Evolutionary conservation across 1,284 basidiomycete genomes (phyloP), one percentile per base, ranked within the genome.

Genomic region (Sanghuangporus baumii): DNA sequence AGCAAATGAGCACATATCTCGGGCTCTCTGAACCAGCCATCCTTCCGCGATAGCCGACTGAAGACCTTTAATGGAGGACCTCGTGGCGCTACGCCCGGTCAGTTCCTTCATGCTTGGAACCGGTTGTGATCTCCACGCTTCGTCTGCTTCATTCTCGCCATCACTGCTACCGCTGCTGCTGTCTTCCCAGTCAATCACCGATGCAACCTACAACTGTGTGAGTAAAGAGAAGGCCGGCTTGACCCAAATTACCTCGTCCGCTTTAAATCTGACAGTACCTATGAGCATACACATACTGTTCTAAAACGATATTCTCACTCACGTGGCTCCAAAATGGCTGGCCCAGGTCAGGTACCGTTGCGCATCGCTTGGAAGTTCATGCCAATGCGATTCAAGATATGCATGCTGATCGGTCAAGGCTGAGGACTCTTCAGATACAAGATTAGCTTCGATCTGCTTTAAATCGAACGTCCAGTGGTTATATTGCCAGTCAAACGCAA

Each of bases 1-100:
- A 3, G 86, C 77, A 73, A 88, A 89, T 66, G 81, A 84, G 71
- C 86, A 88, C 85, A 88, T 87, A 67, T 89, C 87, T 34, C 87
- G 76, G 1, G 85, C 87, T 52, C 85, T 74, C 66, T 87, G 85
- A 12, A 87, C 81, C 3, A 89, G 75, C 86, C 86, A 89, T 1
- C 87, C 87, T 70, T 89, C 87, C 3, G 82, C 74, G 18, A 88
- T 79, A 1, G 86, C 87, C 16, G 78, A 73, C 69, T 89, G 87
- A 43, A 88, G 74, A 2, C 87, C 87, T 16, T 81, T 81, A 76
- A 89, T 87, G 2, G 86, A 87, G 26, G 78, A 79, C 47, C 83
- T 80, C n/a, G 80, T 75, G 60, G 75, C 75, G 31, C 71, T 75
- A 2, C 72, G 14, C 62, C 55, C 57, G 56, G 73, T 73, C 55